phyloP scores from a whole-genome alignment of 345 rosid genomes.

The Eucalyptus regnans region DNA sequence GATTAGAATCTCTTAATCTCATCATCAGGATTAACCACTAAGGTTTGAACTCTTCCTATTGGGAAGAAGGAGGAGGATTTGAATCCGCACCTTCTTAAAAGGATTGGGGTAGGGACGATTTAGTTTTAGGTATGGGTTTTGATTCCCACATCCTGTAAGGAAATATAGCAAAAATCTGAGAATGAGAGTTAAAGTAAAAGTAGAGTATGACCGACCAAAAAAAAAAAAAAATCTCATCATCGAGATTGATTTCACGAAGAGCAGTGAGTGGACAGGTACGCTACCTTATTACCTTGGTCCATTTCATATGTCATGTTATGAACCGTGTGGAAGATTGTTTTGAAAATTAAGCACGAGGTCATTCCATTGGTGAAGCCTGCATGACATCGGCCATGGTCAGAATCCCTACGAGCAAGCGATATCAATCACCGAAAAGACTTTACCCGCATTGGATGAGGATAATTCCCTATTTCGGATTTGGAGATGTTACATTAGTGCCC shows the following conservation, averaged over 20 bases:
- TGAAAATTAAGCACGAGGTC: slow-evolving; percentile 45
- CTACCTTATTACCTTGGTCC: neutral
- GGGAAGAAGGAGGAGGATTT: accelerated
- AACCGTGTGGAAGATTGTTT: neutral
- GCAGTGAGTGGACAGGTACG: slow-evolving; percentile 76
- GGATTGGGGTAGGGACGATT: accelerated
- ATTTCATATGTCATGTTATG: neutral
- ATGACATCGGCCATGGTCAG: slow-evolving; percentile 30
- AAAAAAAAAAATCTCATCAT: slow-evolving; percentile 25
- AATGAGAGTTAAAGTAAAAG: accelerated
- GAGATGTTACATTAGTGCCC: slow-evolving; percentile 28
- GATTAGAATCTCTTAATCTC: too few relatives aligned
- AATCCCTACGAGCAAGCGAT: slow-evolving; percentile 83
- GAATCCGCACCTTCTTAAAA: accelerated
- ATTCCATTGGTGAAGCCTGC: slow-evolving; percentile 51
- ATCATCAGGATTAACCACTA: too few relatives aligned
- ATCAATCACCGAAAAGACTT: slow-evolving; percentile 62
- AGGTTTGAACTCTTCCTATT: too few relatives aligned
- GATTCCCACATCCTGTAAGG: accelerated
- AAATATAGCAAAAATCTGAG: accelerated
- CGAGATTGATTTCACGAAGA: slow-evolving; percentile 80
- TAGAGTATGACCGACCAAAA: too few relatives aligned
- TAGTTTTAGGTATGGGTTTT: accelerated
- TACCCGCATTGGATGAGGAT: slow-evolving; percentile 72
- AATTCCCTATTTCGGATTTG: slow-evolving; percentile 71